Percentiles rank a stretch among this genome's conserved stretches.
Conservation (phyloP, 2,329 filamentous ascomycete species). For the Neonectria magnoliae region DNA sequence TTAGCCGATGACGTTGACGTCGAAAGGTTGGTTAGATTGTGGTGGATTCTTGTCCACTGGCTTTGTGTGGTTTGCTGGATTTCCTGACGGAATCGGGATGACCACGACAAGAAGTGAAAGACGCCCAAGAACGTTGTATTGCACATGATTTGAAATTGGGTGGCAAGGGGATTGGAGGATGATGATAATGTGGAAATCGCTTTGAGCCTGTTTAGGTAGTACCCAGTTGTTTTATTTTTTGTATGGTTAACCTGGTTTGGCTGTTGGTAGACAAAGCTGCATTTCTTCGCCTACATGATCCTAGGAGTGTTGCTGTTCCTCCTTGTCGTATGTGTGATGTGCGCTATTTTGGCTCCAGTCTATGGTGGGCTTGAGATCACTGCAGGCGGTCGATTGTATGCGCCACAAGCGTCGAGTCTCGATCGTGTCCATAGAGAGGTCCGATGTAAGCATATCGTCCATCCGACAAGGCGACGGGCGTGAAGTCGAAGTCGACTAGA, state of each 20-base stretch:
- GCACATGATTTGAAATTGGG: background rate
- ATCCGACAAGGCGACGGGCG: background rate
- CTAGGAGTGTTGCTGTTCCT: background rate
- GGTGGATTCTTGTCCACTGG: background rate
- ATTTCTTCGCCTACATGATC: constrained; percentile 2
- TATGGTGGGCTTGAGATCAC: background rate
- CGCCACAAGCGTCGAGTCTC: background rate
- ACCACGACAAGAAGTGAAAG: background rate
- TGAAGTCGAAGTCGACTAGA: too few relatives aligned
- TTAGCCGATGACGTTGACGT: constrained; percentile 16
- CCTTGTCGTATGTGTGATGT: background rate
- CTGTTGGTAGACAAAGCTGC: constrained; percentile 9
- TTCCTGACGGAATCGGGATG: background rate
- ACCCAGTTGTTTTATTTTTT: background rate
- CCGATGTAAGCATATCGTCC: background rate
- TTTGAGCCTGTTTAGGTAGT: constrained; percentile 5
- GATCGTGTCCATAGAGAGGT: background rate
- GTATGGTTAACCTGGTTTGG: background rate
- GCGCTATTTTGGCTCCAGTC: background rate
- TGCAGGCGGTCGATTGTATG: background rate
- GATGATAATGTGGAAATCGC: constrained; percentile 24
- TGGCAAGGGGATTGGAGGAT: constrained; percentile 5
- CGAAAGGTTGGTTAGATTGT: constrained; percentile 5
- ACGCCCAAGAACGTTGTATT: background rate
- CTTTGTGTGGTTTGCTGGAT: background rate